Percentiles rank a stretch among this genome's conserved stretches.
These are phyloP conservation scores for Termitomyces sp. DNA, from an alignment of 768 basidiomycete genomes.

Conservation along the genomic window DNA sequence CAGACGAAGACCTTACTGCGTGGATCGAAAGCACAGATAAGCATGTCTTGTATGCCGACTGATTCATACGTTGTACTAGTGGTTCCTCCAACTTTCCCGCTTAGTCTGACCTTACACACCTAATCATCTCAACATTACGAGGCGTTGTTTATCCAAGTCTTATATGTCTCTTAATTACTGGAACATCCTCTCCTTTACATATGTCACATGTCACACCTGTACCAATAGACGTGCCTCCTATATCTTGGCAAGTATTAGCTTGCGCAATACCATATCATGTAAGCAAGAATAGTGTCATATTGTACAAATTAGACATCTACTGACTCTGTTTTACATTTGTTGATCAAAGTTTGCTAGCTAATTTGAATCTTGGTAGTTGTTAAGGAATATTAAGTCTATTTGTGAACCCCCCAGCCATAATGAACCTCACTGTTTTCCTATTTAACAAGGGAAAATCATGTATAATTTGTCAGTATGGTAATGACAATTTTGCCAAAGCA, in stretches of 20 bases:
- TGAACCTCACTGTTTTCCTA: too few species aligned
- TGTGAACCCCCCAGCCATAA: too few species aligned
- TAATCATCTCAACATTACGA: slow-evolving; percentile 5
- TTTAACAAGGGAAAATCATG: too few species aligned
- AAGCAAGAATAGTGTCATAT: slow-evolving; percentile 14
- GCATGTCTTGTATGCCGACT: slow-evolving; percentile 79
- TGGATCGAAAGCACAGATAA: slow-evolving; percentile 82
- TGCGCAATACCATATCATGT: not conserved
- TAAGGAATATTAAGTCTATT: too few species aligned
- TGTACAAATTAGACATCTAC: slow-evolving; percentile 14
- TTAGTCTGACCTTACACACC: not conserved
- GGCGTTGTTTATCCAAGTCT: slow-evolving; percentile 12
- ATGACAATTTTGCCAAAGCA: too few species aligned
- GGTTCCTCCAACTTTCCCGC: not conserved
- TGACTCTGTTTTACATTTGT: not conserved
- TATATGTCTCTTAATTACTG: slow-evolving; percentile 10
- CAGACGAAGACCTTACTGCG: slow-evolving; percentile 55
- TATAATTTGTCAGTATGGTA: too few species aligned
- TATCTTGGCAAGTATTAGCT: not conserved
- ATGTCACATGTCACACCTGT: slow-evolving; percentile 5
- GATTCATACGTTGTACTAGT: slow-evolving; percentile 11
- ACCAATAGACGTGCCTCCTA: slow-evolving; percentile 1
- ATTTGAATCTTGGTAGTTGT: not conserved
- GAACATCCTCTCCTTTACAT: not conserved
- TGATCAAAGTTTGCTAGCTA: too few species aligned